These are phyloP conservation scores for Inga oerstediana DNA, from an alignment of 306 rosid species.

Conservation along the genomic window DNA sequence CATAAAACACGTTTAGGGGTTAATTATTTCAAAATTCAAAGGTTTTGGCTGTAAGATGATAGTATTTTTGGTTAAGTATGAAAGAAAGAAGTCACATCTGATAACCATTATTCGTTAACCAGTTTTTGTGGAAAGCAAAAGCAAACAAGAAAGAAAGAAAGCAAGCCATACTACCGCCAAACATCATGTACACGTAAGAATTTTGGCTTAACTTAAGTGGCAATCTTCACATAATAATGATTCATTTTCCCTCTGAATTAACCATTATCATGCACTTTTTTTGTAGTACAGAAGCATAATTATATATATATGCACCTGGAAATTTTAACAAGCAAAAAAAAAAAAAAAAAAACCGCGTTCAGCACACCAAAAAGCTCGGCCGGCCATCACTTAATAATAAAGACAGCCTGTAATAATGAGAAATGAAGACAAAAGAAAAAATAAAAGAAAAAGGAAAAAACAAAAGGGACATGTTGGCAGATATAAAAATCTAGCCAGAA, in stretches of 20 bases:
- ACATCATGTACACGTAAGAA: slow-evolving; percentile 42
- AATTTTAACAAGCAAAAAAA: slow-evolving; percentile 36
- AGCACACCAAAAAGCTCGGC: slow-evolving; percentile 39
- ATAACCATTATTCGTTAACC: not conserved
- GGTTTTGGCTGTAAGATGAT: not conserved
- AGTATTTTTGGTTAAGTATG: not conserved
- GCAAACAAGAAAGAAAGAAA: not conserved
- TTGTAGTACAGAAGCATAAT: slow-evolving; percentile 39
- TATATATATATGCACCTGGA: slow-evolving; percentile 31
- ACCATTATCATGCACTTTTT: slow-evolving; percentile 14
- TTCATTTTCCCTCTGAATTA: slow-evolving; percentile 35
- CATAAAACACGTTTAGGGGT: not conserved
- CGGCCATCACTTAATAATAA: slow-evolving; percentile 34
- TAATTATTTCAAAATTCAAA: not conserved
- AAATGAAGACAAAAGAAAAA: slow-evolving; percentile 37
- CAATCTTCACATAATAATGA: slow-evolving; percentile 54
- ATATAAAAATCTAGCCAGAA: not conserved
- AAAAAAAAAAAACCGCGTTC: slow-evolving; percentile 25
- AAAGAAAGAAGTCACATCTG: slow-evolving; percentile 20
- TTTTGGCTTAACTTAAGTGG: slow-evolving; percentile 40
- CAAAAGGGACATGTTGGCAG: too few species aligned
- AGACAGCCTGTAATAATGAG: slow-evolving; percentile 58
- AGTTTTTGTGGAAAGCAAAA: slow-evolving; percentile 27
- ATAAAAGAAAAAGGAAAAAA: not conserved
- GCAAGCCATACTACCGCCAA: slow-evolving; percentile 28